Conservation (phyloP, 2,329 filamentous ascomycete genomes). For the Fusarium verticillioides region DNA sequence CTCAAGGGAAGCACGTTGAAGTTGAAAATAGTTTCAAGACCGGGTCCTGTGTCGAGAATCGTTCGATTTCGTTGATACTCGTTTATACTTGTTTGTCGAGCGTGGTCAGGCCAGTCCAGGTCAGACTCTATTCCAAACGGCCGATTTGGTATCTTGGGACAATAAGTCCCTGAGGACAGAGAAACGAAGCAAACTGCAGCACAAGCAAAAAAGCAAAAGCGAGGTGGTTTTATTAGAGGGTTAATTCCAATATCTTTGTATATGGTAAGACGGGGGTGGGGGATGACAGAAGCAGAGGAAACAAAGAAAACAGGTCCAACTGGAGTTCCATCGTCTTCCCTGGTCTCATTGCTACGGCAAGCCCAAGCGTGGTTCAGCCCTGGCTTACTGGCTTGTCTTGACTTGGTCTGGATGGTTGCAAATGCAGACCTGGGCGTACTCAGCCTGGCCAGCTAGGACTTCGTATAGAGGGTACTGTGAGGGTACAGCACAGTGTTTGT, state of each 20-base stretch:
- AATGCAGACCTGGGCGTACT: slow-evolving; percentile 27
- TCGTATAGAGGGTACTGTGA: slow-evolving; percentile 14
- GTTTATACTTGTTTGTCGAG: background rate
- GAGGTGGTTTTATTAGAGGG: background rate
- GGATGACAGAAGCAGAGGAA: slow-evolving; percentile 11
- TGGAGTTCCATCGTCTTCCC: background rate
- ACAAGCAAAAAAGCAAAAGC: slow-evolving; percentile 1
- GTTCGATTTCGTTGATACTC: slow-evolving; percentile 6
- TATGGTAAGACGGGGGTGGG: slow-evolving; percentile 6
- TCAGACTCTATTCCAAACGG: background rate
- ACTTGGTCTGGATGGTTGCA: slow-evolving; percentile 27
- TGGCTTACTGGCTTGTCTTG: slow-evolving; percentile 12
- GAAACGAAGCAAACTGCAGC: background rate
- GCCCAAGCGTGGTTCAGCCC: slow-evolving; percentile 20
- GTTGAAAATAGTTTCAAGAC: background rate
- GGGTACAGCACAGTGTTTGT: slow-evolving; percentile 20
- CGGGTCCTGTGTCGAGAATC: background rate
- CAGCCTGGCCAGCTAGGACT: slow-evolving; percentile 31
- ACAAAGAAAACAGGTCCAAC: slow-evolving; percentile 29
- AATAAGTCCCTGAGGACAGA: slow-evolving; percentile 19
- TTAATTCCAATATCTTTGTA: background rate
- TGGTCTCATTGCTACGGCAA: slow-evolving; percentile 36
- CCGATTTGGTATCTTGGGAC: slow-evolving; percentile 5
- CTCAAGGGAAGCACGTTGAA: background rate
- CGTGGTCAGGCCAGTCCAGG: background rate